Percentiles rank a stretch among this genome's conserved stretches.
phyloP scores from a whole-genome alignment of 164 flowering plant species.

The Houttuynia cordata region DNA sequence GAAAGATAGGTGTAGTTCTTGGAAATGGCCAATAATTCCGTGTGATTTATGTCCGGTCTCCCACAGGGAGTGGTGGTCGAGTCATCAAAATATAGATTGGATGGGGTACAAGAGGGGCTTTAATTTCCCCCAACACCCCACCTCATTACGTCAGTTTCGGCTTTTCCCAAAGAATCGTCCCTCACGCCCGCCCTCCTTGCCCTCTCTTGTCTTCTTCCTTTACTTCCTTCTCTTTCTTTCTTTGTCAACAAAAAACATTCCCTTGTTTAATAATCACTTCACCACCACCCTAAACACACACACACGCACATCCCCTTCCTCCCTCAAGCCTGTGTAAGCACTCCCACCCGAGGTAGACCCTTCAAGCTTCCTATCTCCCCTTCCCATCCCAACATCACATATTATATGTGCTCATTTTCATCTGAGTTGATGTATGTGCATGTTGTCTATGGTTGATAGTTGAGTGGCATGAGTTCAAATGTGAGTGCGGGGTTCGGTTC shows the following conservation, averaged over 20 bases:
- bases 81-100: conserved; percentile 4
- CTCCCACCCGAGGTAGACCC: not conserved
- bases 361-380: no score
- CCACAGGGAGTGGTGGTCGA: not conserved
- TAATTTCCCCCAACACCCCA: conserved; percentile 2
- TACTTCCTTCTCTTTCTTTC: not conserved
- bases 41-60: no score
- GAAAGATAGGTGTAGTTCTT: not conserved
- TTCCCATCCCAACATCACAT: no score
- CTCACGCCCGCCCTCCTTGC: not conserved
- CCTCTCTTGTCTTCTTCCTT: not conserved
- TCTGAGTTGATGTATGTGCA: no score
- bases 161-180: not conserved
- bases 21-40: not conserved
- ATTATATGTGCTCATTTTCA: no score
- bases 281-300: not conserved
- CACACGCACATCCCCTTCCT: not conserved
- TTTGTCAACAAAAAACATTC: conserved; percentile 3
- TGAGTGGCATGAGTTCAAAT: no score
- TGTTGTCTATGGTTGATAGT: no score
- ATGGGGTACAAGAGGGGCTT: not conserved
- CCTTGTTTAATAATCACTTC: not conserved
- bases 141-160: conserved; percentile 4
- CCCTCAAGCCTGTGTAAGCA: not conserved
- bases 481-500: no score